These are phyloP conservation scores for Steccherinum ochraceum DNA, from an alignment of 768 basidiomycete species.

Conservation along the genomic window DNA sequence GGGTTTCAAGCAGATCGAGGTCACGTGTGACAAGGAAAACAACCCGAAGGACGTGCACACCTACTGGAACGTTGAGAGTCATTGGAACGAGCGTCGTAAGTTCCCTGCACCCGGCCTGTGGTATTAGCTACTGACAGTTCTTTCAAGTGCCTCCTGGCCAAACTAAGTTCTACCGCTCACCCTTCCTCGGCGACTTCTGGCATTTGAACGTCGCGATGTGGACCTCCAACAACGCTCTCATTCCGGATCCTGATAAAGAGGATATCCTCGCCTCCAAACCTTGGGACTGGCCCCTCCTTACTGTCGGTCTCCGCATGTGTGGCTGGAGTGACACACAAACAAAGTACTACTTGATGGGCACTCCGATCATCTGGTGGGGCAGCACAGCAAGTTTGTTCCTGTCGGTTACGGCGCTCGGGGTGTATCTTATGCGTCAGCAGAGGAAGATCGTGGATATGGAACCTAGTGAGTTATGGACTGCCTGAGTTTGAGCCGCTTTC, in stretches of 20 bases:
- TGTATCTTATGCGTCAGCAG: slow-evolving; percentile 79
- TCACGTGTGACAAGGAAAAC: slow-evolving; percentile 87
- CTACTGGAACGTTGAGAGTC: slow-evolving; percentile 98
- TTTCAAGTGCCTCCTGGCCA: slow-evolving; percentile 77
- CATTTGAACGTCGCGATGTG: slow-evolving; percentile 99
- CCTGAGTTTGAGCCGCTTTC: slow-evolving; percentile 2
- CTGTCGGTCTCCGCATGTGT: slow-evolving; percentile 91
- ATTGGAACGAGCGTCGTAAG: slow-evolving; percentile 93
- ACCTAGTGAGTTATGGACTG: slow-evolving; percentile 45
- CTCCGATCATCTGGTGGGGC: slow-evolving; percentile 92
- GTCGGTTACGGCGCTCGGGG: slow-evolving; percentile 42
- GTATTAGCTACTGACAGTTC: neutral
- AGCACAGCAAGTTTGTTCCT: slow-evolving; percentile 59
- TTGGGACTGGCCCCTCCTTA: slow-evolving; percentile 89
- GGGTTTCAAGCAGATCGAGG: slow-evolving; percentile 99
- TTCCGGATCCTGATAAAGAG: slow-evolving; percentile 97
- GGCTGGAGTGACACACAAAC: slow-evolving; percentile 85
- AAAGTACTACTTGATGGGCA: slow-evolving; percentile 93
- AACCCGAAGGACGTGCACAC: slow-evolving; percentile 76
- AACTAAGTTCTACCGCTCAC: slow-evolving; percentile 77
- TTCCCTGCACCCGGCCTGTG: slow-evolving; percentile 13
- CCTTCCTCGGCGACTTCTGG: slow-evolving; percentile 96
- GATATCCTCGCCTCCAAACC: slow-evolving; percentile 94
- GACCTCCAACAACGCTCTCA: slow-evolving; percentile 97
- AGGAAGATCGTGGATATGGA: slow-evolving; percentile 91